Evolutionary conservation across 2,329 filamentous ascomycete genomes (phyloP).

Genomic region (Trichoderma harzianum): DNA sequence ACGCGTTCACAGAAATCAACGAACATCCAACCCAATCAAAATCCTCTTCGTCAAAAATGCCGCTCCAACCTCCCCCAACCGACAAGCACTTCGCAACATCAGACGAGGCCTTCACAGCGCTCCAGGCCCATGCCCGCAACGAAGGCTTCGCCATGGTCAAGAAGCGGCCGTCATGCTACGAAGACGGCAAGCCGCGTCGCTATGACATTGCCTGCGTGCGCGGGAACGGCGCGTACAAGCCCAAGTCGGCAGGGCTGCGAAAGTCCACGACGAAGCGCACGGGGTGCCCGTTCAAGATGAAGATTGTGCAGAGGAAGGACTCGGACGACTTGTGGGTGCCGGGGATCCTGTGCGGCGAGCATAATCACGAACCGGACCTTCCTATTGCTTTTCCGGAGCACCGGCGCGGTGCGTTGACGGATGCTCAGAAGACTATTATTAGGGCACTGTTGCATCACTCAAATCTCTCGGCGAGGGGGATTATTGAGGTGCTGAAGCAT

Average conservation of each 20-base stretch:
- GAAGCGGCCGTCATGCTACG: not conserved
- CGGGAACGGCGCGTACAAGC: not conserved
- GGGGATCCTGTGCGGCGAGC: not conserved
- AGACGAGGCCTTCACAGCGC: not conserved
- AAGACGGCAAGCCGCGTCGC: not conserved
- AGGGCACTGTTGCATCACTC: not conserved
- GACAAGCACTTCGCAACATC: not conserved
- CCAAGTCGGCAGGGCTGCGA: not conserved
- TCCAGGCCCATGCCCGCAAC: not conserved
- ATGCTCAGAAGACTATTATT: not conserved
- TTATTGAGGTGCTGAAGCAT: not conserved
- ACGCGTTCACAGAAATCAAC: not conserved
- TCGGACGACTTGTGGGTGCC: not conserved
- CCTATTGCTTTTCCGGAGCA: not conserved
- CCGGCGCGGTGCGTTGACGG: not conserved
- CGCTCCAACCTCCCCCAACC: not conserved
- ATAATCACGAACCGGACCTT: not conserved
- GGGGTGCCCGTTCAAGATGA: slow-evolving; percentile 15
- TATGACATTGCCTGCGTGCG: slow-evolving; percentile 13
- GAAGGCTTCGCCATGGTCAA: slow-evolving; percentile 11
- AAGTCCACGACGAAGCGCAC: not conserved
- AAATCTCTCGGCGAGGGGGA: not conserved
- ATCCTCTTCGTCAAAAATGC: not conserved
- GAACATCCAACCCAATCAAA: not conserved
- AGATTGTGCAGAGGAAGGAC: slow-evolving; percentile 4